Base-by-base conservation (phyloP, 192 early-diverging fungal genomes). In the Entophlyctis luteolus region DNA sequence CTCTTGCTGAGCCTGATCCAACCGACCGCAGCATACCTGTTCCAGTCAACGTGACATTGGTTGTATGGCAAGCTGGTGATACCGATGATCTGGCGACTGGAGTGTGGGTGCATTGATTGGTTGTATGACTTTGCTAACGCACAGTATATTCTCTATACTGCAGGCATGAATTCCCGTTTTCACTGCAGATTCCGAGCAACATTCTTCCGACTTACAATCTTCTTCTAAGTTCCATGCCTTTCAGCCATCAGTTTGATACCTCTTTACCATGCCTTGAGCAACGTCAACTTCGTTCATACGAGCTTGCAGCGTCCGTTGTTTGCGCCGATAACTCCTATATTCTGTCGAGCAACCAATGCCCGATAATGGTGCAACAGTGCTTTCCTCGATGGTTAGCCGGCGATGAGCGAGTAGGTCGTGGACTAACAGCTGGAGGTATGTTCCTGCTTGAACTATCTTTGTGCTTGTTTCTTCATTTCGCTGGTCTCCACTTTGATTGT, bases 81-180 rank as follows among this genome's bases (percentile, higher is more conserved):
- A 6, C 28, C 5, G 60, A 49, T 4, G 28, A 31, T 22, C 60
- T 63, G 22, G 47, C 35, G n/a, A 12, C 18, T 1, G 60, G 60
- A 25, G 60, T 63, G 60, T 49, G 48, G 50, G 60, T 63, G 39
- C 25, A n/a, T 10, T 27, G 23, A 28, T 34, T 55, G 54, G 31
- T 34, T 31, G 14, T 31, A 27, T 6, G 18, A 3, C 23, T 16
- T 29, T 31, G 20, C 6, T 57, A 36, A 31, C 14, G 33, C 8
- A 49, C 23, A 16, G 5, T 28, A 29, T 4, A 31, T 18, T 23
- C 47, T 18, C 28, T 23, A n/a, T 16, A 23, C 1, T 31, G 25
- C 60, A 63, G 60, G 23, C 60, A 63, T 33, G 60, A 63, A 31
- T 63, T 63, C 60, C 60, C 60, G 32, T 63, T 63, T 48, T 63